phyloP scores from a whole-genome alignment of 2,329 filamentous ascomycete genomes.

The Calonectria pteridis region DNA sequence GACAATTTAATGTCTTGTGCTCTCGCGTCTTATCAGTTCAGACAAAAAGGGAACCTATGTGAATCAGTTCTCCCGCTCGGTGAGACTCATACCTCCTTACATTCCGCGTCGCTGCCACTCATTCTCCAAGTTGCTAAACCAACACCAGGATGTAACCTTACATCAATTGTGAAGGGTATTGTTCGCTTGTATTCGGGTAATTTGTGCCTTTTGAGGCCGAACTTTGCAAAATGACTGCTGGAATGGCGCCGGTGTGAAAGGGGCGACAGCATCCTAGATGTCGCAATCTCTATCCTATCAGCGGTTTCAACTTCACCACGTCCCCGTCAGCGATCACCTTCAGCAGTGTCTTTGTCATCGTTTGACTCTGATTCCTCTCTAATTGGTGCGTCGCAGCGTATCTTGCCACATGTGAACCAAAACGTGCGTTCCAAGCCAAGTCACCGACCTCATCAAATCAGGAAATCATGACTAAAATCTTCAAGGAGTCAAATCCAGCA shows the following conservation, averaged over 20 bases:
- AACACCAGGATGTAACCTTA: not conserved
- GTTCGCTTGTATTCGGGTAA: too few relatives aligned
- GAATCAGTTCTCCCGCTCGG: not conserved
- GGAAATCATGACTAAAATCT: not conserved
- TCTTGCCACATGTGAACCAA: not conserved
- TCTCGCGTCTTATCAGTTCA: not conserved
- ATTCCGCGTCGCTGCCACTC: not conserved
- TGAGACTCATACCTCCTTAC: conserved; percentile 4
- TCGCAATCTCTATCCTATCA: not conserved
- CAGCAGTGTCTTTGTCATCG: not conserved
- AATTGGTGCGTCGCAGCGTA: not conserved
- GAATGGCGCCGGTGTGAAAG: not conserved
- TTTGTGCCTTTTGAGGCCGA: not conserved
- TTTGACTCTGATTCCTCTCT: not conserved
- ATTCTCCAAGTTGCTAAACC: not conserved
- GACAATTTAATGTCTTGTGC: not conserved
- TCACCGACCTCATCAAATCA: not conserved
- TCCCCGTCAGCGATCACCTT: not conserved
- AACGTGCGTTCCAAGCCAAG: not conserved
- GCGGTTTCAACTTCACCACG: not conserved
- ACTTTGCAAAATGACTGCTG: not conserved
- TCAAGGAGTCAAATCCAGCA: not conserved
- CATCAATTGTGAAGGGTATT: too few relatives aligned
- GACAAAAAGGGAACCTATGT: not conserved
- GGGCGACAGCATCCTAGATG: not conserved